Conservation (phyloP, 306 rosid genomes). For the Citrullus colocynthis region DNA sequence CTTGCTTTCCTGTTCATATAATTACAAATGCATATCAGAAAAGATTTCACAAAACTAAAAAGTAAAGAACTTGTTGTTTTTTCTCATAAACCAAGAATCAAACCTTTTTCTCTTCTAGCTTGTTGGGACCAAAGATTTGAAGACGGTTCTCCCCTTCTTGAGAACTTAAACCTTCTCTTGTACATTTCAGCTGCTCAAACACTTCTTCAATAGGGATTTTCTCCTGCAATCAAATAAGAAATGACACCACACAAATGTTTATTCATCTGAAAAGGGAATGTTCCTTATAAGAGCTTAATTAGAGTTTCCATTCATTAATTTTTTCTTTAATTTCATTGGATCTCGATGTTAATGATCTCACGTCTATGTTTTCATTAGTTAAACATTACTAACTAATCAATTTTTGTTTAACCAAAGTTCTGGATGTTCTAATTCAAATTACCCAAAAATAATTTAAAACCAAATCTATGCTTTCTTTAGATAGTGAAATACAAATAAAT, state of each 20-base stretch:
- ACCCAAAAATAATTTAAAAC: background rate
- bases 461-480: background rate
- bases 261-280: background rate
- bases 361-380: too few species aligned
- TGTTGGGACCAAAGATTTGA: slow-evolving; percentile 91
- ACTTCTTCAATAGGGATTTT: slow-evolving; percentile 88
- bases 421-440: background rate
- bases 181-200: slow-evolving; percentile 78
- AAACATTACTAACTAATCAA: background rate
- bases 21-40: slow-evolving; percentile 15
- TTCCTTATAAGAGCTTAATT: background rate
- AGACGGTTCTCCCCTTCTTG: slow-evolving; percentile 82
- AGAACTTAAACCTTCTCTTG: slow-evolving; percentile 53
- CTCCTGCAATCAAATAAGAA: slow-evolving; percentile 41
- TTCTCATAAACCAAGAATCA: background rate
- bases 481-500: background rate
- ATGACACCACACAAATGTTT: slow-evolving; percentile 2
- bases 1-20: slow-evolving; percentile 68
- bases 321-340: too few species aligned
- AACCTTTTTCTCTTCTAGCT: slow-evolving; percentile 93
- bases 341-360: too few species aligned
- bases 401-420: background rate
- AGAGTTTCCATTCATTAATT: background rate
- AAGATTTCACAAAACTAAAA: background rate
- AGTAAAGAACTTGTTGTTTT: background rate